Conservation (phyloP, 2,329 filamentous ascomycete species). For the Stachybotrys chlorohalonatus region DNA sequence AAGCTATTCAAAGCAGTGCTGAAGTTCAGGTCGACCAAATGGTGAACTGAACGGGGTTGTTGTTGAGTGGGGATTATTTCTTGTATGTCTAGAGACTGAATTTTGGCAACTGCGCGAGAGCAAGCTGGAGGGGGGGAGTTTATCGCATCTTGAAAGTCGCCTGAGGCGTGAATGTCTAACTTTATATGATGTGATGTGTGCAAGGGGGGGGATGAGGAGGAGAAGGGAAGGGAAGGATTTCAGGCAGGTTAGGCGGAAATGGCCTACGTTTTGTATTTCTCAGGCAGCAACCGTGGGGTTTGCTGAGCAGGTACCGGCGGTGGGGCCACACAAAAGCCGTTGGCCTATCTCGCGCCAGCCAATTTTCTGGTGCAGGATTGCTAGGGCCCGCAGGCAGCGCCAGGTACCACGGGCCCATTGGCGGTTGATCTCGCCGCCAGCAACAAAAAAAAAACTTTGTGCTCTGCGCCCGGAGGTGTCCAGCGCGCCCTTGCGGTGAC, state of each 20-base stretch:
- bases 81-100: conserved; percentile 37
- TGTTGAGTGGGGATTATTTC: conserved; percentile 39
- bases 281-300: conserved; percentile 29
- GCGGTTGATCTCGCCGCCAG: background rate
- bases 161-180: conserved; percentile 19
- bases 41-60: conserved; percentile 37
- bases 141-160: conserved; percentile 50
- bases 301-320: conserved; percentile 4
- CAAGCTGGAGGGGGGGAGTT: conserved; percentile 32
- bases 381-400: conserved; percentile 5
- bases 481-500: conserved; percentile 13
- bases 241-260: conserved; percentile 11
- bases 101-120: conserved; percentile 37
- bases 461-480: background rate
- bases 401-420: conserved; percentile 7
- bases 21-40: conserved; percentile 60
- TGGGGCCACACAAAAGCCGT: conserved; percentile 15
- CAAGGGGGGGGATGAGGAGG: conserved; percentile 24
- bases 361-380: background rate
- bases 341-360: conserved; percentile 7
- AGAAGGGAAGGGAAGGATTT: conserved; percentile 18
- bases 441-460: background rate
- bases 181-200: conserved; percentile 22
- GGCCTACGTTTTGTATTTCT: conserved; percentile 33
- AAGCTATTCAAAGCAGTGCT: conserved; percentile 48